Conservation (phyloP, 164 flowering plant genomes). For the Vitis riparia region DNA sequence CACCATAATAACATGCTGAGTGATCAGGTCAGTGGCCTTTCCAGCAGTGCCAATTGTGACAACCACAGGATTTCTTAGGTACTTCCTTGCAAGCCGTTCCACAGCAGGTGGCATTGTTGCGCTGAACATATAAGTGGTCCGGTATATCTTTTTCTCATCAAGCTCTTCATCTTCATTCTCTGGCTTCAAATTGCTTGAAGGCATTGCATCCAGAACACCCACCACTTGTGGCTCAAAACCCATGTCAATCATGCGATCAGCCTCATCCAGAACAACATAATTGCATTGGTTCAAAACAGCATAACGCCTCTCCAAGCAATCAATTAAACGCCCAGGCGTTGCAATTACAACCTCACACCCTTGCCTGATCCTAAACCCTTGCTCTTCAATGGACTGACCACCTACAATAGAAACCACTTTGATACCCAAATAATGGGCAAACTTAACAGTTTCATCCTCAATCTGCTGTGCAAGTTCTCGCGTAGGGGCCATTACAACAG, state of each 20-base stretch:
- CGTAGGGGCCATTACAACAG: constrained; percentile 94
- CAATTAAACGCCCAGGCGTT: constrained; percentile 83
- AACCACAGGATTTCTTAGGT: constrained; percentile 88
- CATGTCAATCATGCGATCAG: constrained; percentile 96
- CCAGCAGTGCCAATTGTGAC: constrained; percentile 94
- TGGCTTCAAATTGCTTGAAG: constrained; percentile 87
- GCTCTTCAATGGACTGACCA: constrained; percentile 91
- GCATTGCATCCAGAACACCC: constrained; percentile 90
- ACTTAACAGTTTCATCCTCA: constrained; percentile 86
- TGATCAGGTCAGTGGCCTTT: constrained; percentile 77
- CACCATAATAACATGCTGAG: constrained; percentile 74
- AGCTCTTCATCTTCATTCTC: constrained; percentile 97
- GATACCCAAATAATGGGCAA: constrained; percentile 78
- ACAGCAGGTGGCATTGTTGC: constrained; percentile 96
- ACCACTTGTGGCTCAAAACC: constrained; percentile 92
- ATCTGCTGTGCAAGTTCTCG: constrained; percentile 93
- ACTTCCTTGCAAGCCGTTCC: constrained; percentile 91
- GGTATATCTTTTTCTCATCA: constrained; percentile 76
- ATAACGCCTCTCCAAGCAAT: constrained; percentile 78
- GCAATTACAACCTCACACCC: constrained; percentile 93
- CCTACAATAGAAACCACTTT: constrained; percentile 88
- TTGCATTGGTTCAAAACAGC: constrained; percentile 82
- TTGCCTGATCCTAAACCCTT: constrained; percentile 76
- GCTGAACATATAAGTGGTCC: constrained; percentile 95
- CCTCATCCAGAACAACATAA: constrained; percentile 94